Base-by-base conservation (phyloP, 139 green algal species). In the Asterochloris sp. region DNA sequence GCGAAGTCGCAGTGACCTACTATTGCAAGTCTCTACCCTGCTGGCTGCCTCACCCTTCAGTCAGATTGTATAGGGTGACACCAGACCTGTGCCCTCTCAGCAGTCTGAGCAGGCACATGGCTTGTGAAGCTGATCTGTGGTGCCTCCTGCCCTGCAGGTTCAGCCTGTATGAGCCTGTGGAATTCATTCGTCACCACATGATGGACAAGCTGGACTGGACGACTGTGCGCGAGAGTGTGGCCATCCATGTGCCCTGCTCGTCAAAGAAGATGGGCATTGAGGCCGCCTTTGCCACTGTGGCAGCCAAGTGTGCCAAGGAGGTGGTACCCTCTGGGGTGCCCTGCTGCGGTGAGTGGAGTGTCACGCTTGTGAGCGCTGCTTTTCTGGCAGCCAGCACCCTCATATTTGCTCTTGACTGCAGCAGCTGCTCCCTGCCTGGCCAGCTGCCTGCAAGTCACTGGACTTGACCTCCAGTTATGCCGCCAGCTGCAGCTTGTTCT, bases 191-290 rank as follows among this genome's bases (percentile, higher is more conserved):
- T 75, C 90, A 95, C 84, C 97, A 98, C 90, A 86, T 99, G 74
- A 85, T 94, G 73, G 94, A 98, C 90, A 97, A 97, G 90, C 93
- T 99, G 76, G 96, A 99, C 85, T 99, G 94, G 83, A 90, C 83
- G 60, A 93, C 97, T 90, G 91, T 93, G 64, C 90, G 90, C 12
- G 93, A 98, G 69, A 91, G 63, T 73, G 89, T 99, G 27, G 95
- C 96, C 61, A 86, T 99, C 24, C 96, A 99, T 86, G 96, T 99
- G 79, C 96, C 96, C 76, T 99, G 96, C 93, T 97, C 92, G 60
- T 97, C 92, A 84, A 99, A 99, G 92, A 98, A 99, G 92, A 97
- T 99, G 93, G 96, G 96, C 86, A 94, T 98, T 73, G 93, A 97
- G 89, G 89, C 92, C 63, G 86, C 90, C 13, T 98, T 98, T 88